Conservation (phyloP, 2,329 filamentous ascomycete genomes). For the Aspergillus pseudoglaucus region DNA sequence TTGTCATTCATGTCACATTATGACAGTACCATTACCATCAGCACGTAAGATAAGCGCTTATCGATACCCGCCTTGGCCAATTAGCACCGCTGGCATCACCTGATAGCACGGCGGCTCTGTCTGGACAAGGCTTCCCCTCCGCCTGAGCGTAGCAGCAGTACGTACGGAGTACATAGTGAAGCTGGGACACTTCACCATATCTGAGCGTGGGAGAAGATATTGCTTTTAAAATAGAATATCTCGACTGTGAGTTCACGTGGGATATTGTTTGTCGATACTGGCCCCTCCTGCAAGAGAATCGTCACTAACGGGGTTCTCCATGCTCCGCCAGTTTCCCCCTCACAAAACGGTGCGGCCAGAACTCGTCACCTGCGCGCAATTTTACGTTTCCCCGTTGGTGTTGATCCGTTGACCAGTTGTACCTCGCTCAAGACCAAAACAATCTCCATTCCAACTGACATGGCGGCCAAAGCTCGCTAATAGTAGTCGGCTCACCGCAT, state of each 20-base stretch:
- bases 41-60: background rate
- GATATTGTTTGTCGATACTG: background rate
- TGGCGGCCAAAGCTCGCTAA: slow-evolving; percentile 3
- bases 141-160: background rate
- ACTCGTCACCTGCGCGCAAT: slow-evolving; percentile 5
- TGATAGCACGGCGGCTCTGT: background rate
- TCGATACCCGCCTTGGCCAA: background rate
- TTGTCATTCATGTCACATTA: background rate
- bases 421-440: background rate
- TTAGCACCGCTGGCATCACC: background rate
- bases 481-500: slow-evolving; percentile 14
- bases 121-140: background rate
- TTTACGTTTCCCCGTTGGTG: slow-evolving; percentile 7
- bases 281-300: background rate
- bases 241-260: background rate
- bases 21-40: background rate
- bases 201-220: background rate
- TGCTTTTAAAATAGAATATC: background rate
- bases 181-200: background rate
- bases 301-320: background rate
- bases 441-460: slow-evolving; percentile 5
- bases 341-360: background rate
- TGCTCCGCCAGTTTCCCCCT: background rate
- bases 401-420: slow-evolving; percentile 13
- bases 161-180: background rate